A percentile compares a stretch with the other conserved stretches of the same genome.
Conservation (phyloP, 2,329 filamentous ascomycete species). For the Fusarium nygamai region DNA sequence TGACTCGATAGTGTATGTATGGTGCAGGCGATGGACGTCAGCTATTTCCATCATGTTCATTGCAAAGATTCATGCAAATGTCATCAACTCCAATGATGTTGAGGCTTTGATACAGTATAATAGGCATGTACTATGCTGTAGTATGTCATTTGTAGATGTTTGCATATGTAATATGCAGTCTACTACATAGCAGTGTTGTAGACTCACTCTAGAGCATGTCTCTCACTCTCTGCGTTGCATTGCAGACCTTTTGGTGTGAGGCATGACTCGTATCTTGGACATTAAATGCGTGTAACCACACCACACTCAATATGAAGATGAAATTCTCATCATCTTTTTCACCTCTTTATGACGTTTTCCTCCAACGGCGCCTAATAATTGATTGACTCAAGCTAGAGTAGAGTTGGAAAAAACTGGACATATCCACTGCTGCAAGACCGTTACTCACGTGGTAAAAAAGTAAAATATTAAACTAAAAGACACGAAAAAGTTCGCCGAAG, state of each 20-base stretch:
- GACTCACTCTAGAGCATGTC: neutral
- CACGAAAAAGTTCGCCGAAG: neutral
- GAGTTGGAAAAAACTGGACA: neutral
- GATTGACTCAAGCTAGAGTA: neutral
- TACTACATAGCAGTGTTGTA: neutral
- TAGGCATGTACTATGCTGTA: neutral
- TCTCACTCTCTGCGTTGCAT: neutral
- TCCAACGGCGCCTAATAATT: neutral
- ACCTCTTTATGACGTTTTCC: neutral
- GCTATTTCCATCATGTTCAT: neutral
- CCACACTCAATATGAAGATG: neutral
- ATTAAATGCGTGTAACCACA: conserved; percentile 24
- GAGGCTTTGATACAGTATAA: neutral
- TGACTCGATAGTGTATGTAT: neutral
- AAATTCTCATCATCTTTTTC: neutral
- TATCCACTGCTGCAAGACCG: conserved; percentile 7
- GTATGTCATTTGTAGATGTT: neutral
- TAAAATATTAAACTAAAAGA: neutral
- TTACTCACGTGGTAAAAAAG: conserved; percentile 21
- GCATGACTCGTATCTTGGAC: conserved; percentile 11
- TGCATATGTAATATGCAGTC: neutral
- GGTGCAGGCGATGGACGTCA: neutral
- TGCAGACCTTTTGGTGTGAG: neutral
- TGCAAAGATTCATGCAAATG: neutral
- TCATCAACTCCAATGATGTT: neutral